These are phyloP conservation scores for Dacryopinax primogenitus DNA, from an alignment of 768 basidiomycete species.

Conservation along the genomic window DNA sequence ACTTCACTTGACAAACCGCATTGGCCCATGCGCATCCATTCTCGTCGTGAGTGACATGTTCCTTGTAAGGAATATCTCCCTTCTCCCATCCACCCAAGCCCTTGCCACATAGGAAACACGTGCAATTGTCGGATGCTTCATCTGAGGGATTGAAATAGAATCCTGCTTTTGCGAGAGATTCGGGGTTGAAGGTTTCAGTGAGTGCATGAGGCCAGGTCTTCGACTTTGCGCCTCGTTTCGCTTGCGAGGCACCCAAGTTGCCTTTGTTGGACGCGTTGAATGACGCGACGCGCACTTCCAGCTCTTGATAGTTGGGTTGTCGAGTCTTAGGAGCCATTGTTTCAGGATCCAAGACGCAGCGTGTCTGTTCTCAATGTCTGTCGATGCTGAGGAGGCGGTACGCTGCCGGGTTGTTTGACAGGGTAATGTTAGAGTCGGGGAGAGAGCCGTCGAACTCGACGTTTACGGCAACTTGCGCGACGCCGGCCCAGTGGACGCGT, in stretches of 20 bases:
- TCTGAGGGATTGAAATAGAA: conserved; percentile 68
- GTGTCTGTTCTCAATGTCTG: neutral
- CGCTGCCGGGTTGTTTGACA: neutral
- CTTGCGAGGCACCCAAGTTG: conserved; percentile 23
- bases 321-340: conserved; percentile 4
- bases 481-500: conserved; percentile 4
- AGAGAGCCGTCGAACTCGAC: neutral
- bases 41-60: conserved; percentile 56
- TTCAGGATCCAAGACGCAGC: no score
- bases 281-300: conserved; percentile 48
- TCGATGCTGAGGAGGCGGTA: neutral
- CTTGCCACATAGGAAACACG: conserved; percentile 75
- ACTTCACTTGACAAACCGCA: neutral
- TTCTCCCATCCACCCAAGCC: conserved; percentile 73
- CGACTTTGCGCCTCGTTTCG: conserved; percentile 33
- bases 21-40: conserved; percentile 39
- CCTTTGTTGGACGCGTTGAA: conserved; percentile 37
- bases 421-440: no score
- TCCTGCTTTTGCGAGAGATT: conserved; percentile 71
- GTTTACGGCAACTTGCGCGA: neutral
- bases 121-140: conserved; percentile 59
- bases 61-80: conserved; percentile 71
- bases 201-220: conserved; percentile 63
- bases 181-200: conserved; percentile 53
- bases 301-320: conserved; percentile 22